Evolutionary conservation across 257 asterid genomes (phyloP).

Genomic region (Perilla frutescens): DNA sequence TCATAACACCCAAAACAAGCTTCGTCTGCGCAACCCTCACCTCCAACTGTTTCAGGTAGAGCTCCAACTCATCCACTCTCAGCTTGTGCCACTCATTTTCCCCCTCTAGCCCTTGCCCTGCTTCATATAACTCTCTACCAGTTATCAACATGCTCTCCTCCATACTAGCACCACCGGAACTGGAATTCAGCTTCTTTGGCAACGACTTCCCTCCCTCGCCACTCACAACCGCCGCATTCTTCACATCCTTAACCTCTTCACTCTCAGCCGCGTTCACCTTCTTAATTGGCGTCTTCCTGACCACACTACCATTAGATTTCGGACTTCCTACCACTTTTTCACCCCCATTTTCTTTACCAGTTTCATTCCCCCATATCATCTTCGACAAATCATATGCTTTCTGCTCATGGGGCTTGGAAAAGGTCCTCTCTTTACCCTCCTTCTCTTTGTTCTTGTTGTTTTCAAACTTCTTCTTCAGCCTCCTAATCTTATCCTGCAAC

Average conservation of each 20-base stretch:
- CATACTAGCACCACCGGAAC: slow-evolving; percentile 16
- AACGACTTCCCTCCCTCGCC: neutral
- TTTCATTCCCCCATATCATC: slow-evolving; percentile 55
- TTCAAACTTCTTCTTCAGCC: slow-evolving; percentile 55
- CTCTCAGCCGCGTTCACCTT: slow-evolving; percentile 26
- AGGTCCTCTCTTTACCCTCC: slow-evolving; percentile 45
- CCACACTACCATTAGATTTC: slow-evolving; percentile 36
- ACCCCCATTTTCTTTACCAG: slow-evolving; percentile 25
- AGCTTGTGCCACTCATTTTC: slow-evolving; percentile 49
- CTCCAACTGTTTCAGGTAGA: slow-evolving; percentile 39
- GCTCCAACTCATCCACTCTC: slow-evolving; percentile 39
- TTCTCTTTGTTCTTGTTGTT: slow-evolving; percentile 50
- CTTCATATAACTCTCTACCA: slow-evolving; percentile 42
- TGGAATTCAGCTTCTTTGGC: slow-evolving; percentile 6
- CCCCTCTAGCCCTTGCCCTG: slow-evolving; percentile 42
- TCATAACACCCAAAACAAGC: slow-evolving; percentile 45
- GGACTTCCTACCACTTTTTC: slow-evolving; percentile 39
- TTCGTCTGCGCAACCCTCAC: slow-evolving; percentile 40
- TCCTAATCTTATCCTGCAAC: slow-evolving; percentile 61
- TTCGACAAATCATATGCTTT: slow-evolving; percentile 52
- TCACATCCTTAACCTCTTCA: slow-evolving; percentile 33
- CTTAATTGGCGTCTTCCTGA: slow-evolving; percentile 39
- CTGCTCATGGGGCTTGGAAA: slow-evolving; percentile 57
- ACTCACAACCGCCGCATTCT: slow-evolving; percentile 25
- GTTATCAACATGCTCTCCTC: slow-evolving; percentile 47